These are phyloP conservation scores for Kurtzmaniella quercitrusa DNA, from an alignment of 1,139 yeast species.

Conservation along the genomic window DNA sequence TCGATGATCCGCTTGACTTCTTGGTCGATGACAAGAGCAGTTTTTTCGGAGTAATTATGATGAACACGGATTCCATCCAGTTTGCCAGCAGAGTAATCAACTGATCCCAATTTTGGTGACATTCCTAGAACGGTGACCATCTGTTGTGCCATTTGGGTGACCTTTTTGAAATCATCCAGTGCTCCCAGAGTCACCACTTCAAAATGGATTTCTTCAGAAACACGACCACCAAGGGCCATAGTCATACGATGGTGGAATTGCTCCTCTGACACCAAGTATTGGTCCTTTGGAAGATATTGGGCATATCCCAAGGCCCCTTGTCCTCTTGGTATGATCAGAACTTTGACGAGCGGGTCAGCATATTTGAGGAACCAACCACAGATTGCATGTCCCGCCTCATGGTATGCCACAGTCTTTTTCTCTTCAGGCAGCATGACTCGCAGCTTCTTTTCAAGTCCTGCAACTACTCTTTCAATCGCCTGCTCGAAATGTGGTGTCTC, in stretches of 20 bases:
- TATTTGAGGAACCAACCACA: conserved; percentile 73
- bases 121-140: conserved; percentile 78
- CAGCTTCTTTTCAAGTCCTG: conserved; percentile 73
- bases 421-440: conserved; percentile 66
- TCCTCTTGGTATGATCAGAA: conserved; percentile 79
- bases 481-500: conserved; percentile 65
- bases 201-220: conserved; percentile 73
- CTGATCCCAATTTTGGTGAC: conserved; percentile 66
- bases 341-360: conserved; percentile 77
- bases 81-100: conserved; percentile 43
- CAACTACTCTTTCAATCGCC: conserved; percentile 79
- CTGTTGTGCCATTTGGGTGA: conserved; percentile 71
- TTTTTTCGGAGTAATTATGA: conserved; percentile 66
- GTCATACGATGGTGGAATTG: conserved; percentile 72
- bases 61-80: conserved; percentile 52
- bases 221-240: conserved; percentile 80
- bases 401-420: conserved; percentile 73
- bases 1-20: conserved; percentile 64
- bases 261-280: conserved; percentile 60
- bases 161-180: conserved; percentile 75
- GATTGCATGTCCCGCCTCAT: conserved; percentile 81
- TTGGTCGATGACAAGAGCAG: conserved; percentile 61
- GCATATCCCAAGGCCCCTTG: conserved; percentile 85
- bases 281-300: conserved; percentile 76
- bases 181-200: conserved; percentile 80